These are phyloP conservation scores for Melanomma pulvis-pyrius DNA, from an alignment of 495 filamentous ascomycete species.

Conservation along the genomic window DNA sequence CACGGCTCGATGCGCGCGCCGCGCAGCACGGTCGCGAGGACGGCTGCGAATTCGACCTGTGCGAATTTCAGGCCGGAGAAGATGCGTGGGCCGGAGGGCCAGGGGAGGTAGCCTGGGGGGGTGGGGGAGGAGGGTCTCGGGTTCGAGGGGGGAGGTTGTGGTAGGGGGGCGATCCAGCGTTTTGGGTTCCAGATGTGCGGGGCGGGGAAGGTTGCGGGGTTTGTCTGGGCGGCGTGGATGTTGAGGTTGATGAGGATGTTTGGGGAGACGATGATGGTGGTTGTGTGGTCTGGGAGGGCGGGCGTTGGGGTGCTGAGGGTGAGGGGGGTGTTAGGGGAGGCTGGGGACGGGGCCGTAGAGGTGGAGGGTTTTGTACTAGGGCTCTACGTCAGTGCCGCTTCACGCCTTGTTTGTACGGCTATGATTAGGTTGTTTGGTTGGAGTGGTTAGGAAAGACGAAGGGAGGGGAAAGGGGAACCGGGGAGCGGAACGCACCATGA, in stretches of 20 bases:
- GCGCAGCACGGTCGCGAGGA: slow-evolving; percentile 14
- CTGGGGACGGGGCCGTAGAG: slow-evolving; percentile 27
- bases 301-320: slow-evolving; percentile 9
- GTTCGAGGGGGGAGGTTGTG: background rate
- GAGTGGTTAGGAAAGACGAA: background rate
- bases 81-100: slow-evolving; percentile 28
- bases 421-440: no score
- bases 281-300: background rate
- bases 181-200: slow-evolving; percentile 4
- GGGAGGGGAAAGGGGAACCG: background rate
- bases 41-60: slow-evolving; percentile 33
- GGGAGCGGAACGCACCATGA: slow-evolving; percentile 11
- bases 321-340: slow-evolving; percentile 5
- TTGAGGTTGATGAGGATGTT: slow-evolving; percentile 10
- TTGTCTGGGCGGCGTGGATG: slow-evolving; percentile 20
- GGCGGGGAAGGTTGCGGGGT: slow-evolving; percentile 2
- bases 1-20: background rate
- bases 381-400: no score
- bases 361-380: slow-evolving; percentile 37
- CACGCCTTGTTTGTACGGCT: no score
- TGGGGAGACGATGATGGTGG: slow-evolving; percentile 8
- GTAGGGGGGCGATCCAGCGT: slow-evolving; percentile 26
- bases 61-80: slow-evolving; percentile 36
- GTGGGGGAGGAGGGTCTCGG: background rate
- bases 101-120: slow-evolving; percentile 14